A percentile compares a stretch with the other conserved stretches of the same genome.
phyloP scores from a whole-genome alignment of 495 filamentous ascomycete genomes.

The Penicillium waksmanii region DNA sequence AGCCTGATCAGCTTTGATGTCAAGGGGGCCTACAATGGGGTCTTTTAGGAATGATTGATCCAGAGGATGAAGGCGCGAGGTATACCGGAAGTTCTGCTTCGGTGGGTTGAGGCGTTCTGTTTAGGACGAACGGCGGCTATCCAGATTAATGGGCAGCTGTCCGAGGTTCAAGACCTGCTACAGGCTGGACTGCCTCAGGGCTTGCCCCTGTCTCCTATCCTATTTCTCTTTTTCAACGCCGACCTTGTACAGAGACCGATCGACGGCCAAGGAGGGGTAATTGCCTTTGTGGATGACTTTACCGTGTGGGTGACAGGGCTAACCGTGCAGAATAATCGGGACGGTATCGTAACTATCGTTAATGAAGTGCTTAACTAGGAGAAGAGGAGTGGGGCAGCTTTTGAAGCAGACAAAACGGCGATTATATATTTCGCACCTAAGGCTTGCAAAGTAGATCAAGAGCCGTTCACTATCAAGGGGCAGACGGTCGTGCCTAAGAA shows the following conservation, averaged over 20 bases:
- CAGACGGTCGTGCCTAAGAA: background rate
- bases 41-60: slow-evolving; percentile 36
- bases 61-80: slow-evolving; percentile 35
- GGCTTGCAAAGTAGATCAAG: background rate
- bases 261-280: slow-evolving; percentile 16
- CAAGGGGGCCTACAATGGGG: slow-evolving; percentile 46
- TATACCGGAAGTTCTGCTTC: slow-evolving; percentile 32
- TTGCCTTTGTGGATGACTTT: slow-evolving; percentile 24
- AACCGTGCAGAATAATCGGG: background rate
- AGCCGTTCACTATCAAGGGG: slow-evolving; percentile 1
- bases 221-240: slow-evolving; percentile 37
- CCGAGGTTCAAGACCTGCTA: slow-evolving; percentile 17
- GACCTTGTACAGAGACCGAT: slow-evolving; percentile 29
- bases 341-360: slow-evolving; percentile 7
- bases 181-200: slow-evolving; percentile 32
- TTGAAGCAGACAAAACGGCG: slow-evolving; percentile 6
- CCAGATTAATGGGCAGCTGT: slow-evolving; percentile 18
- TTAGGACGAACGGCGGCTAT: slow-evolving; percentile 20
- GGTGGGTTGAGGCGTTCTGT: slow-evolving; percentile 39
- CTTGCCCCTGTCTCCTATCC: slow-evolving; percentile 37
- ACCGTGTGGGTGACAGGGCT: background rate
- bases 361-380: slow-evolving; percentile 1
- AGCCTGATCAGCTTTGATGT: slow-evolving; percentile 46
- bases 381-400: background rate
- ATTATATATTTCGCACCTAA: slow-evolving; percentile 8